Base-by-base conservation (phyloP, 164 flowering plant species). In the Akebia trifoliata region DNA sequence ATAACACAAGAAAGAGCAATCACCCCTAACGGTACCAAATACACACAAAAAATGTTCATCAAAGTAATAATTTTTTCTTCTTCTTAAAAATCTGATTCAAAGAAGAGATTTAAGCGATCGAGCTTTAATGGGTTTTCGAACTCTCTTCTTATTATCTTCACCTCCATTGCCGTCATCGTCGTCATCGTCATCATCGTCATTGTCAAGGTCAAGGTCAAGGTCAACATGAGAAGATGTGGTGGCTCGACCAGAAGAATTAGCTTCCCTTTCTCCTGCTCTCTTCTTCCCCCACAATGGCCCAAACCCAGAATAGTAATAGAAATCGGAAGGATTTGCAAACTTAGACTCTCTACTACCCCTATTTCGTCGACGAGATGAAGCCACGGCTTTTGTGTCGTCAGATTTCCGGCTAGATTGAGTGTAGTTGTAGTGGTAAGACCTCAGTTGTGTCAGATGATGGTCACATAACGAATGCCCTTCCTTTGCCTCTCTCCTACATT, bases 301-400 rank as follows among this genome's bases (percentile, higher is more conserved):
- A 29, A 60, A 60, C 43, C 90, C 90, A 0, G 87, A 77, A 43
- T 88, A 88, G 43, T 85, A 88, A 58, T 82, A 84, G 66, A 66
- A 79, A 28, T 82, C 84, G 28, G 74, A 34, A 5, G 84, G 28
- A 11, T 32, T 6, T 2, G 30, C n/a, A 29, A 73, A 69, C 5
- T 64, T 49, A 5, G 29, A 14, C 6, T 40, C 14, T 18, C n/a
- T 46, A 3, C 45, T 37, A 9, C 50, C 47, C 17, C 2, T 47
- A 3, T 17, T 39, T 28, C 31, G 26, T 8, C 35, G 42, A 36
- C 48, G 47, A 0, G 57, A 21, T 6, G 6, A n/a, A n/a, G n/a
- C n/a, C n/a, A n/a, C n/a, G n/a, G n/a, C n/a, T n/a, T 59, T 15
- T 55, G 69, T 21, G 34, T 57, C 6, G 48, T 48, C 53, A 22